phyloP scores from a whole-genome alignment of 2,329 filamentous ascomycete species.

The Diaporthe vexans region DNA sequence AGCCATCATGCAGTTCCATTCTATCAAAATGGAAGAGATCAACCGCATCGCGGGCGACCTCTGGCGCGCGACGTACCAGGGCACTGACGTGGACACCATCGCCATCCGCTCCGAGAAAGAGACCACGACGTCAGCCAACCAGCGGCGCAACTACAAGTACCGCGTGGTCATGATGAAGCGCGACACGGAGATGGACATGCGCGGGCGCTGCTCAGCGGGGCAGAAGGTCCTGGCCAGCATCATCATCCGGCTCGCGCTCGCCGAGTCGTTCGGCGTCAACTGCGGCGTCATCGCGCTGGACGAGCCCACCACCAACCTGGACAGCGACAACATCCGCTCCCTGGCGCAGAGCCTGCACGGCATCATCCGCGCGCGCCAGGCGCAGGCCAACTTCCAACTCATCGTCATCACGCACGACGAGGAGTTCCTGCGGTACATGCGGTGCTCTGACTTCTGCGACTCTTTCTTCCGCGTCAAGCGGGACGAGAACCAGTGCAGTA shows the following conservation, averaged over 20 bases:
- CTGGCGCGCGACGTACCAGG: conserved; percentile 97
- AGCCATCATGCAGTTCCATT: conserved; percentile 97
- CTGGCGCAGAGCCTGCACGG: conserved; percentile 86
- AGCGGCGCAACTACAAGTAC: conserved; percentile 94
- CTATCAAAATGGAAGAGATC: conserved; percentile 98
- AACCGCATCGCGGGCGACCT: conserved; percentile 95
- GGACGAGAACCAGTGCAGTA: conserved; percentile 87
- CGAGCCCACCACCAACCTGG: conserved; percentile 97
- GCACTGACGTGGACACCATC: conserved; percentile 97
- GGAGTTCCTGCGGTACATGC: conserved; percentile 93
- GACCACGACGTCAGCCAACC: conserved; percentile 62
- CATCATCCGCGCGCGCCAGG: conserved; percentile 86
- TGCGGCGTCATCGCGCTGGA: conserved; percentile 97
- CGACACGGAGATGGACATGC: conserved; percentile 99
- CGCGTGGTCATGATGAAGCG: conserved; percentile 98
- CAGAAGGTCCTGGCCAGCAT: conserved; percentile 98
- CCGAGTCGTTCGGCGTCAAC: conserved; percentile 95
- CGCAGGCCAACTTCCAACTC: conserved; percentile 95
- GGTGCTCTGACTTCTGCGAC: conserved; percentile 92
- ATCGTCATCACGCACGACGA: conserved; percentile 99
- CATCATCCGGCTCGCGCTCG: conserved; percentile 95
- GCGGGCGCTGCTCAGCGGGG: conserved; percentile 94
- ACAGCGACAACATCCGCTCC: conserved; percentile 93
- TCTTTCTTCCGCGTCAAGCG: conserved; percentile 90
- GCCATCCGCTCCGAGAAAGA: conserved; percentile 94